Percentiles rank a stretch among this genome's conserved stretches.
Evolutionary conservation across 352 stramenopile species (phyloP).

Genomic region (Phytophthora fragariae): DNA sequence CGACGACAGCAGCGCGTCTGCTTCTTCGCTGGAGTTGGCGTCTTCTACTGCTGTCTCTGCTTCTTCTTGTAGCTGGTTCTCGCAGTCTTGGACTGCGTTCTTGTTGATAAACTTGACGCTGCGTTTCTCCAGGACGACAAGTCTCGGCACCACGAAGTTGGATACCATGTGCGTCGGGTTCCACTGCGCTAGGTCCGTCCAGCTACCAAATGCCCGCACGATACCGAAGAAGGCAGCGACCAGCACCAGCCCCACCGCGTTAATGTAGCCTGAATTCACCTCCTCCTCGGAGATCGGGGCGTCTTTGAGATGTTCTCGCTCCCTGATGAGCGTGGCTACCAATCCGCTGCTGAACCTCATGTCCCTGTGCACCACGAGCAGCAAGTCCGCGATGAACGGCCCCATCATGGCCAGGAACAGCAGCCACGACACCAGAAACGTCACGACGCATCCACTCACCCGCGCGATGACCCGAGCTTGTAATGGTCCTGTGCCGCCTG

Average conservation of each 20-base stretch:
- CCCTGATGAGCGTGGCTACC: conserved; percentile 29
- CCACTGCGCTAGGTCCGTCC: conserved; percentile 25
- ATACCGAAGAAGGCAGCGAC: conserved; percentile 25
- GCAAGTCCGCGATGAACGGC: conserved; percentile 33
- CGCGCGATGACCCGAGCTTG: background rate
- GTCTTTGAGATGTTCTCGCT: conserved; percentile 45
- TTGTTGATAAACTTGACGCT: conserved; percentile 31
- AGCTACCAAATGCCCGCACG: conserved; percentile 14
- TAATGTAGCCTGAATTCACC: conserved; percentile 23
- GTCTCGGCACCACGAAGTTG: conserved; percentile 20
- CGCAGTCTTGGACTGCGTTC: conserved; percentile 23
- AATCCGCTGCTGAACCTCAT: conserved; percentile 44
- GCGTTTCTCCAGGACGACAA: conserved; percentile 18
- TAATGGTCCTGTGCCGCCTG: background rate
- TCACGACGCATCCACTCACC: conserved; percentile 5
- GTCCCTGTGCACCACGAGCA: conserved; percentile 32
- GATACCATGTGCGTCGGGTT: conserved; percentile 27
- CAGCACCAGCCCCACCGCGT: conserved; percentile 15
- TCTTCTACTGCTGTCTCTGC: background rate
- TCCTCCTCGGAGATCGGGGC: conserved; percentile 26
- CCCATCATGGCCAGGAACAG: conserved; percentile 31
- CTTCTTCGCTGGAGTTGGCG: conserved; percentile 10
- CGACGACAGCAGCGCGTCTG: conserved; percentile 4
- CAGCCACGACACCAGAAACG: conserved; percentile 18
- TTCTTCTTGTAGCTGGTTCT: conserved; percentile 6